A percentile compares a stretch with the other conserved stretches of the same genome.
These are phyloP conservation scores for Russula griseocarnosa DNA, from an alignment of 768 basidiomycete genomes.

Conservation along the genomic window DNA sequence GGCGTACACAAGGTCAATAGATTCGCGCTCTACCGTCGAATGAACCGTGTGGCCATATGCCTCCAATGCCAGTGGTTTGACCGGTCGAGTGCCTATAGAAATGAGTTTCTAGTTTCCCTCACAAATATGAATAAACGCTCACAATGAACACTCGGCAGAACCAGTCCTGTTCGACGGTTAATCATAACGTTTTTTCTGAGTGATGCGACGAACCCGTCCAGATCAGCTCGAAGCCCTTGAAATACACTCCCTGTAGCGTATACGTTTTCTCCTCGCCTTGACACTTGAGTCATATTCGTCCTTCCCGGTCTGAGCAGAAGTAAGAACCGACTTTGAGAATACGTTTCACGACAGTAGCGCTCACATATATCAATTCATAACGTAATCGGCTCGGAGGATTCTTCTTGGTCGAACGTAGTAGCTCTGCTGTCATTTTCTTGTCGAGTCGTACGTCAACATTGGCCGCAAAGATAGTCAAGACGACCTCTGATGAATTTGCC, in stretches of 20 bases:
- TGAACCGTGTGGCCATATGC: constrained; percentile 38
- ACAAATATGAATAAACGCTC: constrained; percentile 27
- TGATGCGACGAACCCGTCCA: constrained; percentile 60
- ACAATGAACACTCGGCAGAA: constrained; percentile 81
- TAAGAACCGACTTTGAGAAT: not conserved
- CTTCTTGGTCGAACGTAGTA: constrained; percentile 93
- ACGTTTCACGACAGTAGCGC: constrained; percentile 30
- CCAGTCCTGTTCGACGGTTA: constrained; percentile 47
- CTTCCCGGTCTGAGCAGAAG: constrained; percentile 60
- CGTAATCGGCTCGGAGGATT: constrained; percentile 72
- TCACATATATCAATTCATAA: constrained; percentile 81
- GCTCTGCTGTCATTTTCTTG: constrained; percentile 63
- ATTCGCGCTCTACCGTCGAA: too few relatives aligned
- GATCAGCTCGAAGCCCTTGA: constrained; percentile 79
- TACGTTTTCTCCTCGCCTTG: constrained; percentile 56
- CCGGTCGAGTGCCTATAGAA: constrained; percentile 75
- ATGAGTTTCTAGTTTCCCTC: constrained; percentile 17
- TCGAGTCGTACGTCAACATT: constrained; percentile 61
- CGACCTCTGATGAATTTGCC: constrained; percentile 51
- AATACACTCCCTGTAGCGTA: constrained; percentile 76
- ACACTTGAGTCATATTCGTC: constrained; percentile 73
- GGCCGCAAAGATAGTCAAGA: constrained; percentile 62
- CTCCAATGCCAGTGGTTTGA: constrained; percentile 82
- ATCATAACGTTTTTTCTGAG: not conserved
- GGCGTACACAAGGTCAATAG: too few relatives aligned